Evolutionary conservation across 352 stramenopile species (phyloP).

Genomic region (Phytopythium mirpurense): DNA sequence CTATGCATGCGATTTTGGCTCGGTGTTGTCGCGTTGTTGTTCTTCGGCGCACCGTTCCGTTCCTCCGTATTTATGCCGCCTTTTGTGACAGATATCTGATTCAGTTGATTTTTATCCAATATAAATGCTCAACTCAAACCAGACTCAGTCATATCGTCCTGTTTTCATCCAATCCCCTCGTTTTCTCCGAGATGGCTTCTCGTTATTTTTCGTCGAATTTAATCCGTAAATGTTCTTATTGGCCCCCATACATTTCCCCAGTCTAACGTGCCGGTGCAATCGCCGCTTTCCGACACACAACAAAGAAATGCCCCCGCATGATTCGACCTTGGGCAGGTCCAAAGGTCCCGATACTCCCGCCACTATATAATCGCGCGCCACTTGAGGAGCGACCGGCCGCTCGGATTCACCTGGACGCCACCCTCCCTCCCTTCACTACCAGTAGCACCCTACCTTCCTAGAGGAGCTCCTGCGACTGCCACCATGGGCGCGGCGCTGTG

Average conservation of each 20-base stretch:
- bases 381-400: no score
- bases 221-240: neutral
- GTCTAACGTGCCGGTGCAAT: neutral
- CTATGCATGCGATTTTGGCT: no score
- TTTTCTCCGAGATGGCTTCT: neutral
- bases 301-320: constrained; percentile 1
- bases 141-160: neutral
- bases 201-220: neutral
- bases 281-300: neutral
- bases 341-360: no score
- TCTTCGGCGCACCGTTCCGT: no score
- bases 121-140: neutral
- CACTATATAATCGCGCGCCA: no score
- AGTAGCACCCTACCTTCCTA: no score
- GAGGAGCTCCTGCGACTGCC: no score
- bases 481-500: constrained; percentile 54
- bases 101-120: neutral
- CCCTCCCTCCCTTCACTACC: no score
- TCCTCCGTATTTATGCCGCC: neutral
- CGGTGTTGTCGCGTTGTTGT: constrained; percentile 16
- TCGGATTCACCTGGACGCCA: no score
- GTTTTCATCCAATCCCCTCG: neutral
- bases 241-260: neutral
- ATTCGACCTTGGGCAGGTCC: no score
- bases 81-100: neutral